A percentile compares a stretch with the other conserved stretches of the same genome.
Evolutionary conservation across 257 asterid genomes (phyloP).

Genomic region (Ballota nigra): DNA sequence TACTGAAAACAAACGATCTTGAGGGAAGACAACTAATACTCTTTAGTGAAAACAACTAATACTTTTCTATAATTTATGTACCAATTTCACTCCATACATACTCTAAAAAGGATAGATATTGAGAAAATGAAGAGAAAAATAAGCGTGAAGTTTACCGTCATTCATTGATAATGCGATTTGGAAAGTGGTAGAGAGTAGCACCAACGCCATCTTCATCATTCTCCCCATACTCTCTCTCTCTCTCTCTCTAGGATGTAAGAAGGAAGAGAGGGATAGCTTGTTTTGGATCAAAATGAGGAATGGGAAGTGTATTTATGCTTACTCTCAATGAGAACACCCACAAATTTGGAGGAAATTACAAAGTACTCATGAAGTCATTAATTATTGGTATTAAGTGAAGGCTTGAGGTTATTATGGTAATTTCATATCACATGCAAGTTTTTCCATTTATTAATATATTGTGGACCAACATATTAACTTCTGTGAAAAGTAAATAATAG

Average conservation of each 20-base stretch:
- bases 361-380: not conserved
- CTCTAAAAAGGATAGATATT: too few relatives aligned
- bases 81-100: too few relatives aligned
- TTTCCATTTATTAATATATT: too few relatives aligned
- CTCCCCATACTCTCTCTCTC: slow-evolving; percentile 7
- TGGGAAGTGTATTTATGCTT: slow-evolving; percentile 42
- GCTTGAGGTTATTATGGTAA: not conserved
- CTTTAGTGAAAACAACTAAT: too few relatives aligned
- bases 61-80: too few relatives aligned
- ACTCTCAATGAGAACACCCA: slow-evolving; percentile 22
- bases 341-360: slow-evolving; percentile 21
- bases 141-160: slow-evolving; percentile 35
- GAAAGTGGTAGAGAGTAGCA: slow-evolving; percentile 32
- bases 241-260: not conserved
- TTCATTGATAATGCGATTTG: slow-evolving; percentile 26
- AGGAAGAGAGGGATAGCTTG: not conserved
- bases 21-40: too few relatives aligned
- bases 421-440: not conserved
- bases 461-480: too few relatives aligned
- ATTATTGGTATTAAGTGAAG: not conserved
- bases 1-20: too few relatives aligned
- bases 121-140: too few relatives aligned
- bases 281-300: slow-evolving; percentile 23
- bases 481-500: too few relatives aligned
- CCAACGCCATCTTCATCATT: slow-evolving; percentile 16